phyloP scores from a whole-genome alignment of 192 early-diverging fungal species.

The Coemansia sp. region DNA sequence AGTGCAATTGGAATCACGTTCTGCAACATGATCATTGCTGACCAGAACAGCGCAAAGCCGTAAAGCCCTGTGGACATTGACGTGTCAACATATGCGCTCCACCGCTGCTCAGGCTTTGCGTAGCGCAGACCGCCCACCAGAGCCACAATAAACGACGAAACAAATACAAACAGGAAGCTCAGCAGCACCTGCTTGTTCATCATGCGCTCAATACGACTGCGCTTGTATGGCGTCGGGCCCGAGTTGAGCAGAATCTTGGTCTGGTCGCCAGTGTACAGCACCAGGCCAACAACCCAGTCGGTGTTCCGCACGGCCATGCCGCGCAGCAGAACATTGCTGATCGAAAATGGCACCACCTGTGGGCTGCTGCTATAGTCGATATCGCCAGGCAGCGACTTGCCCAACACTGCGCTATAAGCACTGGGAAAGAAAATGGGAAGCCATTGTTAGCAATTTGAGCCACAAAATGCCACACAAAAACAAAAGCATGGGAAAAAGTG shows the following conservation, averaged over 20 bases:
- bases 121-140: slow-evolving; percentile 53
- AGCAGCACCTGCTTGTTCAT: slow-evolving; percentile 74
- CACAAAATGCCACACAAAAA: not conserved
- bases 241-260: slow-evolving; percentile 93
- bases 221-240: slow-evolving; percentile 85
- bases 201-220: slow-evolving; percentile 77
- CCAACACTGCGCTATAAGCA: slow-evolving; percentile 12
- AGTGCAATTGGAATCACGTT: slow-evolving; percentile 96
- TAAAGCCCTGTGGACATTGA: slow-evolving; percentile 32
- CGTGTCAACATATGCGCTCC: slow-evolving; percentile 36
- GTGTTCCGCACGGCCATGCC: slow-evolving; percentile 90
- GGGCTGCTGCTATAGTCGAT: slow-evolving; percentile 29
- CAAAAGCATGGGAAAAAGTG: not conserved
- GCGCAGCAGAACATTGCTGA: slow-evolving; percentile 80
- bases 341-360: slow-evolving; percentile 60
- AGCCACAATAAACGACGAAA: slow-evolving; percentile 54
- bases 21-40: slow-evolving; percentile 88
- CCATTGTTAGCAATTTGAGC: not conserved
- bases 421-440: not conserved
- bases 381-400: slow-evolving; percentile 33
- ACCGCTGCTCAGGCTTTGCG: slow-evolving; percentile 29
- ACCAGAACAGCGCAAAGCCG: slow-evolving; percentile 55
- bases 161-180: slow-evolving; percentile 57
- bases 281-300: slow-evolving; percentile 81
- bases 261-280: slow-evolving; percentile 80